These are phyloP conservation scores for Furcasterigmium sp. DNA, from an alignment of 2,329 filamentous ascomycete genomes.

Conservation along the genomic window DNA sequence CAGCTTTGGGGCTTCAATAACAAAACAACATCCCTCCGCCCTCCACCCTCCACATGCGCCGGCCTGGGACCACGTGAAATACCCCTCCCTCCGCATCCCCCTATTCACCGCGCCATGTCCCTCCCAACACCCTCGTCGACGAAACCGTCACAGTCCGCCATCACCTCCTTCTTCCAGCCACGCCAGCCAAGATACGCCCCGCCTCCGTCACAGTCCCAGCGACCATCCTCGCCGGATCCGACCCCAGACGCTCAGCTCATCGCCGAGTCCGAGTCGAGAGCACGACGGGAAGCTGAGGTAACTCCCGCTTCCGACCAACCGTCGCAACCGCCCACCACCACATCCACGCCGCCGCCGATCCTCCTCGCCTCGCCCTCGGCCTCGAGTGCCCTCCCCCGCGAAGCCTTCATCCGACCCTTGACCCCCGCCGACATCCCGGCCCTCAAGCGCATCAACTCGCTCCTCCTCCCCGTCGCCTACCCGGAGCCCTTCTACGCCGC, in stretches of 20 bases:
- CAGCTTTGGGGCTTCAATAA: too few relatives aligned
- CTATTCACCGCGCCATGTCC: conserved; percentile 27
- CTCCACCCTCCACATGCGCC: too few relatives aligned
- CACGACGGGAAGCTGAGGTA: conserved; percentile 10
- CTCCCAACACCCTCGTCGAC: conserved; percentile 17
- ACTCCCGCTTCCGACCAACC: neutral
- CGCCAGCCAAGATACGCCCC: conserved; percentile 37
- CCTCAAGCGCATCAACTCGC: conserved; percentile 58
- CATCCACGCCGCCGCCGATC: conserved; percentile 4
- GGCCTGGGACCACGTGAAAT: too few relatives aligned
- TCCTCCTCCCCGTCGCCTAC: conserved; percentile 60
- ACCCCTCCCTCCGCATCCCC: neutral
- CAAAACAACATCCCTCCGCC: too few relatives aligned
- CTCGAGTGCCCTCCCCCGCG: conserved; percentile 31
- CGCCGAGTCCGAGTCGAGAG: conserved; percentile 10
- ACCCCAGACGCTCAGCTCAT: conserved; percentile 27
- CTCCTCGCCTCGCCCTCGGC: conserved; percentile 20
- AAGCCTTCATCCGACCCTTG: conserved; percentile 49
- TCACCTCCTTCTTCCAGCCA: conserved; percentile 58
- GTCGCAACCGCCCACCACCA: conserved; percentile 7
- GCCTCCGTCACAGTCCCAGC: conserved; percentile 24
- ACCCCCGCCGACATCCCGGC: conserved; percentile 47
- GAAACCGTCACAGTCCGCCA: conserved; percentile 45
- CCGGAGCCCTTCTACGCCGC: conserved; percentile 60
- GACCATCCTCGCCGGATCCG: conserved; percentile 19